A percentile compares a stretch with the other conserved stretches of the same genome.
Conservation (phyloP, 306 rosid genomes). For the Prunus fruticosa region DNA sequence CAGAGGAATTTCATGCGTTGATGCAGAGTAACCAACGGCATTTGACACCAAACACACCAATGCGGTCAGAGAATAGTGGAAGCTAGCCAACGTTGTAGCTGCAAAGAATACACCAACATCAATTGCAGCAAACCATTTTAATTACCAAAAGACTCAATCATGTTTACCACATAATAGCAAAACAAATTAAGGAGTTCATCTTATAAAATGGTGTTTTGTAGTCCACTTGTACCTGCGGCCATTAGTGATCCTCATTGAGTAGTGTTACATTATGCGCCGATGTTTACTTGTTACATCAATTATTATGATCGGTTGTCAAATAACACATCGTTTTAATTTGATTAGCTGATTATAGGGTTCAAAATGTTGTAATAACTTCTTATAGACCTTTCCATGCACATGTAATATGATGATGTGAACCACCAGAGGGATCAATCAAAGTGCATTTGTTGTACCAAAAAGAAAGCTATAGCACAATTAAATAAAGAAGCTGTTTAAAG, state of each 20-base stretch:
- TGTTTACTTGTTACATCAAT: background rate
- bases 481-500: background rate
- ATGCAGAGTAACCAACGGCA: conserved; percentile 23
- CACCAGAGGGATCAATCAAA: background rate
- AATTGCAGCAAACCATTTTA: background rate
- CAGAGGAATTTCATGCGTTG: conserved; percentile 19
- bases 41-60: conserved; percentile 33
- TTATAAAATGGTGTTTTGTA: no score
- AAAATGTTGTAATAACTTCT: background rate
- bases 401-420: background rate
- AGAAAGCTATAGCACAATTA: background rate
- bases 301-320: background rate
- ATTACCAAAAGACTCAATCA: no score
- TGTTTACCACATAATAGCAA: no score
- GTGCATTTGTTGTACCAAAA: background rate
- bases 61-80: conserved; percentile 25
- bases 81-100: conserved; percentile 38
- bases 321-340: no score
- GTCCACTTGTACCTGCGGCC: no score
- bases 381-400: background rate
- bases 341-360: no score
- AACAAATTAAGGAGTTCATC: no score
- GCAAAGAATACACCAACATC: background rate
- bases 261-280: background rate
- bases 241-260: no score